A percentile compares a stretch with the other conserved stretches of the same genome.
Conservation (phyloP, 1,139 yeast species). For the Yamadazyma spencermartinsiae region DNA sequence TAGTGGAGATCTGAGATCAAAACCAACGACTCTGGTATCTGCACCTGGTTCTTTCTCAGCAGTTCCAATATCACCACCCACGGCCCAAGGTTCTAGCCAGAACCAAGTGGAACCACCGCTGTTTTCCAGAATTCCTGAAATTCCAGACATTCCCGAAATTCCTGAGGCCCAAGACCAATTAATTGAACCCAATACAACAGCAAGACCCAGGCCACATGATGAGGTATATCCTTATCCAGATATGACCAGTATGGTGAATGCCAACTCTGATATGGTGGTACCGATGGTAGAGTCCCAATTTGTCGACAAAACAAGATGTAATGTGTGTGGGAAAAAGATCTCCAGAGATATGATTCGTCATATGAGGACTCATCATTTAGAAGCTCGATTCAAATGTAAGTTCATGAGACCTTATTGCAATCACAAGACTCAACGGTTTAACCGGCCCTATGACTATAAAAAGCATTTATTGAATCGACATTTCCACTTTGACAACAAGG, state of each 20-base stretch:
- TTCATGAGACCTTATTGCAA: constrained; percentile 57
- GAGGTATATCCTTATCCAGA: constrained; percentile 32
- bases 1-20: background rate
- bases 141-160: background rate
- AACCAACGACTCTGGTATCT: background rate
- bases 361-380: constrained; percentile 60
- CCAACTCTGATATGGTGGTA: constrained; percentile 32
- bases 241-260: constrained; percentile 41
- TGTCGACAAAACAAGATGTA: constrained; percentile 41
- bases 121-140: too few relatives aligned
- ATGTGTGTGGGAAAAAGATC: constrained; percentile 57
- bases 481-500: constrained; percentile 53
- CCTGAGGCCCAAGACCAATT: background rate
- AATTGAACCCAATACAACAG: background rate
- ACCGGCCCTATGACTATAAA: constrained; percentile 69
- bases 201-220: background rate
- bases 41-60: background rate
- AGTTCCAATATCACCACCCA: too few relatives aligned
- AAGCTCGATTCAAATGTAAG: constrained; percentile 58
- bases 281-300: constrained; percentile 39
- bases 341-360: constrained; percentile 67
- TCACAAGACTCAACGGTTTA: constrained; percentile 64
- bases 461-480: constrained; percentile 67
- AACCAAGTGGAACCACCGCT: too few relatives aligned
- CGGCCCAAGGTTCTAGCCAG: too few relatives aligned